phyloP scores from a whole-genome alignment of 179 eudicot genomes.

The Nepenthes alata region DNA sequence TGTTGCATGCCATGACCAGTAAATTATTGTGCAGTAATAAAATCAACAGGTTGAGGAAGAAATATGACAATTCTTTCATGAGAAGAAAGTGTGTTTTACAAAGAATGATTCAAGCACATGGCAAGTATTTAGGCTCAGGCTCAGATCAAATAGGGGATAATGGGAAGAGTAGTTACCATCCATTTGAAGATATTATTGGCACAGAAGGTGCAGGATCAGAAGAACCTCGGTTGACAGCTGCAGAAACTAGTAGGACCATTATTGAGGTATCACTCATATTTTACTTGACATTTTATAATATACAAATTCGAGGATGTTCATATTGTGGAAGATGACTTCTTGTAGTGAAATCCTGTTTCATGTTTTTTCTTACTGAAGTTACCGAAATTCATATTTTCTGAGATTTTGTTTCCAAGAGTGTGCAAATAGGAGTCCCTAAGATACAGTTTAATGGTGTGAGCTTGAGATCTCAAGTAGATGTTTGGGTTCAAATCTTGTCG shows the following conservation, averaged over 20 bases:
- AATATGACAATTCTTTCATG: constrained; percentile 18
- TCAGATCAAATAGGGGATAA: constrained; percentile 44
- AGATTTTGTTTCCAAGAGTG: too few relatives aligned
- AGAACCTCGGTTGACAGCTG: constrained; percentile 50
- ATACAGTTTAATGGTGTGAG: too few relatives aligned
- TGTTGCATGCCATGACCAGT: not conserved
- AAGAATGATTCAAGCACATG: constrained; percentile 44
- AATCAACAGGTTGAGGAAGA: constrained; percentile 28
- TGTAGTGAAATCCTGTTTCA: too few relatives aligned
- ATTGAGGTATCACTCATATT: constrained; percentile 46
- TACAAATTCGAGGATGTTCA: too few relatives aligned
- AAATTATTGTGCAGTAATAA: constrained; percentile 25
- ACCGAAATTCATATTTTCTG: too few relatives aligned
- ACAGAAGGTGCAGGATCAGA: constrained; percentile 32
- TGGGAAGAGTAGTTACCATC: constrained; percentile 61
- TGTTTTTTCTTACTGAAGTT: too few relatives aligned
- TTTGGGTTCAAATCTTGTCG: too few relatives aligned
- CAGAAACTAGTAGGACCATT: constrained; percentile 70
- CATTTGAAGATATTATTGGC: constrained; percentile 65
- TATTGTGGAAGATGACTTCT: too few relatives aligned
- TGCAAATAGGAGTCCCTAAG: too few relatives aligned
- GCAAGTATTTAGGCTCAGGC: constrained; percentile 34
- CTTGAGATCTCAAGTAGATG: too few relatives aligned
- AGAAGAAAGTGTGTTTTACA: constrained; percentile 22
- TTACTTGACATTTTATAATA: not conserved